Base-by-base conservation (phyloP, 2,329 filamentous ascomycete genomes). In the Grosmannia serpens region DNA sequence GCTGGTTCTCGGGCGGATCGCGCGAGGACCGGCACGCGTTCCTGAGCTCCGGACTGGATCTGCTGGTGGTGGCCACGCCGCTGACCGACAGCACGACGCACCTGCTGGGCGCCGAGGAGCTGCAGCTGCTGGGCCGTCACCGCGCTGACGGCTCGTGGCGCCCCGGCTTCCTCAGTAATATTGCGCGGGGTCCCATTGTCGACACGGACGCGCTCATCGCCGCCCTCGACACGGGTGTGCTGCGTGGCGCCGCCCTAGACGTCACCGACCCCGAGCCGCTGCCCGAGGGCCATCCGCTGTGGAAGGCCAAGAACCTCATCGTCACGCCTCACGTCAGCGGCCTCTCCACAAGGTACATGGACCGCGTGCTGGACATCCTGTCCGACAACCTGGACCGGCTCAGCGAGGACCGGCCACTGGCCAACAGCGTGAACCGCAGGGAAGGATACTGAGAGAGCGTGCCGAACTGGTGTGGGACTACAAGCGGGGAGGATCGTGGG, bases 221-320 rank as follows among this genome's bases (percentile, higher is more conserved):
- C 1, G 85, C 86, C 0, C 71, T 91, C 13, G 70, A 79, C 46
- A 62, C 62, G 3, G 74, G 68, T 6, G 53, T 67, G 20, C 73
- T 77, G 53, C 66, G 75, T 3, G 88, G 88, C 33, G 89, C 88
- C 0, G 87, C 87, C 1, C 71, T 92, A 47, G 88, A 91, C 67
- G 88, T 92, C 1, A 87, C 88, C 1, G 87, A 91, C 61, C 88
- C 88, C 0, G 89, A 92, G 69, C 89, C 89, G 0, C 68, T 92
- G 62, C 87, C 87, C 0, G 70, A 76, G 2, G 81, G 85, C 5
- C 82, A 88, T 66, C 78, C 81, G 62, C 71, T 92, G 55, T 92
- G 88, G 88, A 78, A 74, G 29, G 75, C 85, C 17, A 80, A 81
- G 60, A 90, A 91, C 68, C 75, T 86, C 20, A 79, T 86, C 56